These are phyloP conservation scores for Aspergillus funiculosus DNA, from an alignment of 495 filamentous ascomycete species.

Conservation along the genomic window DNA sequence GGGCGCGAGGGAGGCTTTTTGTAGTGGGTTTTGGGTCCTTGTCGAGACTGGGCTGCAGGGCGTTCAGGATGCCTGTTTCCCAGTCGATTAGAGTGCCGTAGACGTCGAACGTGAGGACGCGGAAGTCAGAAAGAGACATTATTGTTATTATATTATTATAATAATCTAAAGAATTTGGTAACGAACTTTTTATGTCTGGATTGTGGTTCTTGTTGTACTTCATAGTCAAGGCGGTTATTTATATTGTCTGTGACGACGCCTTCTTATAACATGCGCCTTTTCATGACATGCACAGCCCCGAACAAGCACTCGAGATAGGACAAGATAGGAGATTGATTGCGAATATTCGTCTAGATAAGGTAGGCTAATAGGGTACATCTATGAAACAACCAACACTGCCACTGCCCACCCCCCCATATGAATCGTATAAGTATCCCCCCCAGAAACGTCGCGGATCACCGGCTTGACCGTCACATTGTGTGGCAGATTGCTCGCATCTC, in stretches of 20 bases:
- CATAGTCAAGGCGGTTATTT: neutral
- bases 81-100: slow-evolving; percentile 81
- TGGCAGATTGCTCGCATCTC: slow-evolving; percentile 21
- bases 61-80: slow-evolving; percentile 46
- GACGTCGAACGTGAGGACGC: slow-evolving; percentile 67
- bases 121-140: slow-evolving; percentile 40
- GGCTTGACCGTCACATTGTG: slow-evolving; percentile 21
- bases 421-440: slow-evolving; percentile 22
- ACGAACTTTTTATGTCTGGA: no score
- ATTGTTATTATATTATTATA: no score
- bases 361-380: neutral
- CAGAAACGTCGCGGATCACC: slow-evolving; percentile 6
- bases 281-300: neutral
- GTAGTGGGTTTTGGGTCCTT: slow-evolving; percentile 29
- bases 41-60: slow-evolving; percentile 39
- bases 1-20: slow-evolving; percentile 33
- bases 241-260: neutral
- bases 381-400: slow-evolving; percentile 25
- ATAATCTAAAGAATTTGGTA: no score
- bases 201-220: no score
- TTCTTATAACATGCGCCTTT: slow-evolving; percentile 1
- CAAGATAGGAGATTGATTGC: neutral
- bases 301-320: neutral
- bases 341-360: no score
- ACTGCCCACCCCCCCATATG: slow-evolving; percentile 28